A percentile compares a stretch with the other conserved stretches of the same genome.
Conservation (phyloP, 108 stramenopile genomes). For the Heterococcus sp. region DNA sequence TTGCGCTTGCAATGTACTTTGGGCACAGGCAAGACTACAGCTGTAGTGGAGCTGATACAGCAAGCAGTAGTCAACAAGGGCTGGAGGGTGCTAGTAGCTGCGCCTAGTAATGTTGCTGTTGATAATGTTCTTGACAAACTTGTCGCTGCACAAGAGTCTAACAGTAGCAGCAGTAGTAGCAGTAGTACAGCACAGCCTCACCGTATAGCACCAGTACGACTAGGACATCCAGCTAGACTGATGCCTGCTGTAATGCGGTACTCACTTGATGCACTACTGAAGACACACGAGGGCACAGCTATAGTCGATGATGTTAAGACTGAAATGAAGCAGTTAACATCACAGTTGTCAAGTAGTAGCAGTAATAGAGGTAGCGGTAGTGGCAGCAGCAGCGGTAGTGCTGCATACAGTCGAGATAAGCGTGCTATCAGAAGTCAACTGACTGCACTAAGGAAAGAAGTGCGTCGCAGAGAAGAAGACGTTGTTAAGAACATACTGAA, state of each 20-base stretch:
- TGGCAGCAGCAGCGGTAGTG: neutral
- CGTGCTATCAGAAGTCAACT: neutral
- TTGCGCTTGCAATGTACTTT: too few relatives aligned
- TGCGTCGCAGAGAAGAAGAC: constrained; percentile 77
- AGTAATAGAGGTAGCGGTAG: neutral
- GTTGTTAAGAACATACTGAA: constrained; percentile 74
- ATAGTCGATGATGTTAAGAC: constrained; percentile 82
- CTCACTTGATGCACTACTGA: constrained; percentile 85
- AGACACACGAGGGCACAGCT: constrained; percentile 83
- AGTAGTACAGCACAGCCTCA: constrained; percentile 60
- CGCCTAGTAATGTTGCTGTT: constrained; percentile 97
- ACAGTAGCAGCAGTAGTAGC: neutral
- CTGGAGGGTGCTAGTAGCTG: constrained; percentile 82
- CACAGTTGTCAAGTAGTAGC: neutral
- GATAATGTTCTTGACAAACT: constrained; percentile 91
- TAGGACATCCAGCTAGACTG: constrained; percentile 93
- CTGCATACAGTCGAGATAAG: neutral
- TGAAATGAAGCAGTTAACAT: constrained; percentile 59
- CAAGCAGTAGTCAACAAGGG: constrained; percentile 53
- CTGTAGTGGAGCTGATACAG: constrained; percentile 43
- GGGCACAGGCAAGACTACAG: constrained; percentile 65
- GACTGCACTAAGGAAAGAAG: constrained; percentile 62
- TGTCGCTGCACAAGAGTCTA: constrained; percentile 38
- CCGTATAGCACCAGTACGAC: constrained; percentile 70
- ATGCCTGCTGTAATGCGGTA: constrained; percentile 68